Base-by-base conservation (phyloP, 139 green algal genomes). In the Nannochloris sp. region DNA sequence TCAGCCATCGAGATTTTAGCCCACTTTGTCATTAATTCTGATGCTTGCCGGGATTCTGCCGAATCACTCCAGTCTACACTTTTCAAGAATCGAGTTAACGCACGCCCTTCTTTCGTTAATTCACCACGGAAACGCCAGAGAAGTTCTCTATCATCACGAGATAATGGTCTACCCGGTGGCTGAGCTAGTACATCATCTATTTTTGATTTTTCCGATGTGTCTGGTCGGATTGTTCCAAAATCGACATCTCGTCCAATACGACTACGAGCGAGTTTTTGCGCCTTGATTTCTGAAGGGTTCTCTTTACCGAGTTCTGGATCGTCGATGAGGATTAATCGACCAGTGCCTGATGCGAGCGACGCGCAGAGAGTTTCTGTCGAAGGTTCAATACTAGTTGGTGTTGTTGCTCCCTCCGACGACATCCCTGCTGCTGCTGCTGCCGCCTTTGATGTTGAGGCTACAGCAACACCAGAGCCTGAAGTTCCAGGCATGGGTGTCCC, bases 41-140 rank as follows among this genome's bases (percentile, higher is more conserved):
- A 74, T 9, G 88, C 88, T 67, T 96, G 75, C 6, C 65, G 59
- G 32, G 81, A 84, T 72, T 95, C 90, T 39, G 65, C 59, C 8
- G 79, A 82, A 54, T 97, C 92, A n/a, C 77, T 74, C 93, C 92
- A 98, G 80, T 99, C 93, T 48, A 95, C 89, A 33, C 72, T 80
- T 56, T 80, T 78, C 30, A 85, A 59, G 15, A 80, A 77, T 46
- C 55, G 70, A 53, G 91, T 93, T 27, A 97, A 78, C 3, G 91
- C 91, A 4, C 83, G 68, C 6, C 66, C 72, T 35, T 96, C 84
- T n/a, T 33, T 38, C 19, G 70, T 83, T 31, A 97, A 75, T 8
- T 70, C 78, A 67, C 71, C 93, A 10, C 90, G 79, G 81, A 95
- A 96, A 33, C 84, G 83, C 88, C 91, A 97, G 65, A 97, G 68